Conservation (phyloP, 2,329 filamentous ascomycete genomes). For the Fusarium camptoceras region DNA sequence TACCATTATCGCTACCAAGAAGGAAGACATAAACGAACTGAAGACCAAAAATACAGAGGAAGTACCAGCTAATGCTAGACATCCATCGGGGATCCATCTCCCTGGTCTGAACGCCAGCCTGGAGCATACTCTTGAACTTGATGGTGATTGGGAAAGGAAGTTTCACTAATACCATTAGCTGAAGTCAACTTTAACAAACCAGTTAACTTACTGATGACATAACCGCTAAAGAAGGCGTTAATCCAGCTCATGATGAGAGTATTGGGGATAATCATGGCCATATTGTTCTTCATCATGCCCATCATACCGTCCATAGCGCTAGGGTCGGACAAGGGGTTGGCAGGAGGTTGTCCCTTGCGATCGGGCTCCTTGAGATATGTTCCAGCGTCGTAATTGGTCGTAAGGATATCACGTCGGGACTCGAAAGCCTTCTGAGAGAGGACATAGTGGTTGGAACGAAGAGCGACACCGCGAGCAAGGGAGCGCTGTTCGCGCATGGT, state of each 20-base stretch:
- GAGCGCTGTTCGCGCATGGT: constrained; percentile 87
- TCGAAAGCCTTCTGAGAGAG: constrained; percentile 84
- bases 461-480: constrained; percentile 83
- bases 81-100: constrained; percentile 99
- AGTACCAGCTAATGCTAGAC: constrained; percentile 98
- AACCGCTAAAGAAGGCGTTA: constrained; percentile 98
- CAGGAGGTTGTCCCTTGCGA: constrained; percentile 83
- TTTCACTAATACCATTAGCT: constrained; percentile 73
- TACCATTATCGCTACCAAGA: constrained; percentile 94
- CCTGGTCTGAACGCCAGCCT: constrained; percentile 93
- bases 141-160: constrained; percentile 96
- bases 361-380: constrained; percentile 91
- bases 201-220: constrained; percentile 83
- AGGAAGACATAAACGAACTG: constrained; percentile 98
- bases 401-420: constrained; percentile 81
- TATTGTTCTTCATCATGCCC: constrained; percentile 99
- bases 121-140: constrained; percentile 99
- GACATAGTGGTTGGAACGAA: constrained; percentile 84
- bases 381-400: constrained; percentile 85
- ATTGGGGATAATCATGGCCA: constrained; percentile 99
- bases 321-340: constrained; percentile 95
- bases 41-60: constrained; percentile 94
- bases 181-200: neutral
- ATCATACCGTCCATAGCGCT: constrained; percentile 99
- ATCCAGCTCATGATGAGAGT: constrained; percentile 99